Conservation (phyloP, 768 basidiomycete genomes). For the Flagelloscypha sp. region DNA sequence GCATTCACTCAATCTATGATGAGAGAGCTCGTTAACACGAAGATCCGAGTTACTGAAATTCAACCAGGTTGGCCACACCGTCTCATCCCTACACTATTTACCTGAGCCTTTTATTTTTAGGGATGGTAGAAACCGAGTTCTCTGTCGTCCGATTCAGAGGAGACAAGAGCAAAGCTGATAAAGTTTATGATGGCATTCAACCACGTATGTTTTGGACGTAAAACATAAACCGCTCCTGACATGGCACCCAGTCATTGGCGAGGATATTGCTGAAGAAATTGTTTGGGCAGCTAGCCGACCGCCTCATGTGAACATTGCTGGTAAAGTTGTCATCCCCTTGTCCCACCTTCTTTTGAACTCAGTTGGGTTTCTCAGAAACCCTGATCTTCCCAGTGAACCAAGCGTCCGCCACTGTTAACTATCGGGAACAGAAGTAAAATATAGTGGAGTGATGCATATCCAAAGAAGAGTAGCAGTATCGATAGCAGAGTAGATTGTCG, state of each 20-base stretch:
- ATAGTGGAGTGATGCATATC: slow-evolving; percentile 16
- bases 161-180: slow-evolving; percentile 71
- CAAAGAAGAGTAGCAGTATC: no score
- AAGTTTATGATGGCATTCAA: slow-evolving; percentile 84
- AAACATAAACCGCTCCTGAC: slow-evolving; percentile 6
- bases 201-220: slow-evolving; percentile 51
- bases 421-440: slow-evolving; percentile 37
- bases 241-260: slow-evolving; percentile 50
- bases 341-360: no score
- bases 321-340: no score
- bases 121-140: slow-evolving; percentile 90
- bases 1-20: slow-evolving; percentile 80
- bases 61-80: slow-evolving; percentile 92
- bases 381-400: slow-evolving; percentile 76
- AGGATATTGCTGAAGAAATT: slow-evolving; percentile 95
- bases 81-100: slow-evolving; percentile 10
- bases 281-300: slow-evolving; percentile 94
- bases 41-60: slow-evolving; percentile 90
- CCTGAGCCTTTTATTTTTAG: slow-evolving; percentile 23
- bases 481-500: slow-evolving; percentile 2
- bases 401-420: slow-evolving; percentile 57
- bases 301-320: slow-evolving; percentile 85
- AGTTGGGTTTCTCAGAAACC: no score
- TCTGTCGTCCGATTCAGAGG: slow-evolving; percentile 87
- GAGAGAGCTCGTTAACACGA: slow-evolving; percentile 85